Conservation (phyloP, 148 eudicot genomes). For the Cornus suecica region DNA sequence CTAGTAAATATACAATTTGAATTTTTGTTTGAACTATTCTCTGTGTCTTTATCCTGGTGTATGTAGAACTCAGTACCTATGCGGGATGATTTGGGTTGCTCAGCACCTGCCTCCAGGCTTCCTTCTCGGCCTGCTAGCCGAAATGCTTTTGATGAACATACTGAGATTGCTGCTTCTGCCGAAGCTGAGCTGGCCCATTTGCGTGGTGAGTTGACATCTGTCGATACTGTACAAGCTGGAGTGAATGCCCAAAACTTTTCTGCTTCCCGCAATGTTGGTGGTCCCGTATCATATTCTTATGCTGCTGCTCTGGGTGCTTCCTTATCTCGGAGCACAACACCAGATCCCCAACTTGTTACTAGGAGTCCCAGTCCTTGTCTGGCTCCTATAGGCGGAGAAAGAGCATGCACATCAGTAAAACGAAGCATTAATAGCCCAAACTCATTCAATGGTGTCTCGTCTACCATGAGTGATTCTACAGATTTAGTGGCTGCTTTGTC, state of each 20-base stretch:
- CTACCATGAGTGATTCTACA: constrained; percentile 44
- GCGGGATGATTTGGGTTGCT: constrained; percentile 73
- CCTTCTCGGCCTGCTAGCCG: constrained; percentile 95
- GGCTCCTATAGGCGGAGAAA: constrained; percentile 86
- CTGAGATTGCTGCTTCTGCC: constrained; percentile 40
- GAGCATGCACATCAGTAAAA: constrained; percentile 54
- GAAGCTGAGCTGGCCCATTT: constrained; percentile 72
- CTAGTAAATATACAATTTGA: no score
- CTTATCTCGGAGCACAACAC: constrained; percentile 90
- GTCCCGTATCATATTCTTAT: constrained; percentile 68
- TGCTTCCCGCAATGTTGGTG: constrained; percentile 37
- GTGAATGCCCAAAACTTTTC: constrained; percentile 42
- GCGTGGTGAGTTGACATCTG: constrained; percentile 37
- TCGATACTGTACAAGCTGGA: constrained; percentile 19
- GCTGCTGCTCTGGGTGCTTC: constrained; percentile 90
- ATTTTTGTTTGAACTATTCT: neutral
- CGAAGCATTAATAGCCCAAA: constrained; percentile 46
- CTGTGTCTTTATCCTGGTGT: neutral
- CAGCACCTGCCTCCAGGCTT: constrained; percentile 65
- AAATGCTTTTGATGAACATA: constrained; percentile 69
- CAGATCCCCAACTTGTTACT: constrained; percentile 82
- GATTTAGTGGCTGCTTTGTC: constrained; percentile 78
- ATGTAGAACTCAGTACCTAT: neutral
- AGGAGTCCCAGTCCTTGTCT: constrained; percentile 94
- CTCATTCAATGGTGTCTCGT: constrained; percentile 52